Percentiles rank a stretch among this genome's conserved stretches.
Evolutionary conservation across 2,329 filamentous ascomycete species (phyloP).

Genomic region (Sporothrix schenckii): DNA sequence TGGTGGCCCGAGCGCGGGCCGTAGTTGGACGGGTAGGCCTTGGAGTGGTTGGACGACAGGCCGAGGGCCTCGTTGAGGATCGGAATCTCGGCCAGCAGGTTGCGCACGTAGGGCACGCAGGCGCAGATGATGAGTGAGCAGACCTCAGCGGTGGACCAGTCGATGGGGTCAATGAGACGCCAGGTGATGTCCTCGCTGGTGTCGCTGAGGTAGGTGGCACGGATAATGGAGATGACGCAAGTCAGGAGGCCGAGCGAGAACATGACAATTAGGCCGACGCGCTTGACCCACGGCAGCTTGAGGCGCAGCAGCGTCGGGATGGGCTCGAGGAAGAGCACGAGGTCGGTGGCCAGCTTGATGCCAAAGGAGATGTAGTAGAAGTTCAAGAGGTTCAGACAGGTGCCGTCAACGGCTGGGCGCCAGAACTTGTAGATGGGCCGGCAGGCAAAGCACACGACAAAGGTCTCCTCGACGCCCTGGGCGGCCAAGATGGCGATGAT

Average conservation of each 20-base stretch:
- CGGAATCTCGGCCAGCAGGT: slow-evolving; percentile 29
- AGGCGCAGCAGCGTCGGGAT: slow-evolving; percentile 26
- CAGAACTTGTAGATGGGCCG: slow-evolving; percentile 28
- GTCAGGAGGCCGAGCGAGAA: slow-evolving; percentile 48
- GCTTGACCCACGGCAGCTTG: slow-evolving; percentile 39
- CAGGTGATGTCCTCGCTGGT: slow-evolving; percentile 45
- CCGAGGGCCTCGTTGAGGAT: slow-evolving; percentile 25
- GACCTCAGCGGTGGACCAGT: slow-evolving; percentile 46
- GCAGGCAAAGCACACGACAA: slow-evolving; percentile 30
- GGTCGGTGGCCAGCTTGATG: slow-evolving; percentile 28
- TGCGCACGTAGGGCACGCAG: slow-evolving; percentile 29
- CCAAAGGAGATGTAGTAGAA: slow-evolving; percentile 31
- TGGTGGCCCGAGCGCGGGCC: slow-evolving; percentile 22
- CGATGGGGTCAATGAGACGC: slow-evolving; percentile 31
- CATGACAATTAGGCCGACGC: slow-evolving; percentile 41
- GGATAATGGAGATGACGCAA: slow-evolving; percentile 47
- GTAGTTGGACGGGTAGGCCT: slow-evolving; percentile 18
- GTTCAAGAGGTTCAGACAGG: slow-evolving; percentile 21
- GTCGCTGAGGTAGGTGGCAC: slow-evolving; percentile 44
- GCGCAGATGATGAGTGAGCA: slow-evolving; percentile 46
- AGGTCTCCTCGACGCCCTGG: slow-evolving; percentile 30
- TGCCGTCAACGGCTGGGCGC: slow-evolving; percentile 7
- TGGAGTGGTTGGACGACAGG: slow-evolving; percentile 27
- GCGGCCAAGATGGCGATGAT: slow-evolving; percentile 23
- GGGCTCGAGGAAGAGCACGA: slow-evolving; percentile 27